These are phyloP conservation scores for Ceratocystis alfenasii DNA, from an alignment of 2,329 filamentous ascomycete species.

Conservation along the genomic window DNA sequence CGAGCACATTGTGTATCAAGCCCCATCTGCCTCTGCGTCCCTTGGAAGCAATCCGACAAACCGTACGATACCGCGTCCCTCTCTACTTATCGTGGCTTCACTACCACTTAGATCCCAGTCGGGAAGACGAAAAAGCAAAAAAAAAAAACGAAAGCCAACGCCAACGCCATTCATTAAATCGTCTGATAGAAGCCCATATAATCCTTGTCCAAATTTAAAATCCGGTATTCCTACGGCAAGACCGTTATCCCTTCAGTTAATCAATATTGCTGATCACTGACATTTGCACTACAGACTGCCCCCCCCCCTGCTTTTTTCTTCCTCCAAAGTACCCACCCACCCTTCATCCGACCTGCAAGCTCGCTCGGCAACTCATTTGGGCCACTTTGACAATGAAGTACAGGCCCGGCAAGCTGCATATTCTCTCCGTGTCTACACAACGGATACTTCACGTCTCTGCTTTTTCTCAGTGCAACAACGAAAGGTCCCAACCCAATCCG, in stretches of 20 bases:
- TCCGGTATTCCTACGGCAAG: slow-evolving; percentile 1
- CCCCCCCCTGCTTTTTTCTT: not conserved
- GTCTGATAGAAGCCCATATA: not conserved
- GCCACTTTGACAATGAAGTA: not conserved
- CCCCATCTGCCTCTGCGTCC: not conserved
- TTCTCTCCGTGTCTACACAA: not conserved
- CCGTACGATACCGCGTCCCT: no score
- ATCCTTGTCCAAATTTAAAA: not conserved
- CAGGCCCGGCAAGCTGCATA: not conserved
- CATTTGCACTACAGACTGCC: not conserved
- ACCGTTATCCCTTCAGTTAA: slow-evolving; percentile 10
- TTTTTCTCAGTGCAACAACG: not conserved
- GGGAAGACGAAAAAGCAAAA: not conserved
- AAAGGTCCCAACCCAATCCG: not conserved
- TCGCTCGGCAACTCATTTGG: not conserved
- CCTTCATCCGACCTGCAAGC: not conserved
- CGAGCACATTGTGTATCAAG: no score
- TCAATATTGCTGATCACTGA: slow-evolving; percentile 7
- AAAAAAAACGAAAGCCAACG: not conserved
- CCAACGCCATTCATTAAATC: not conserved
- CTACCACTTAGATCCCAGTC: no score
- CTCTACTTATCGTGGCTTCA: no score
- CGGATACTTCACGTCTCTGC: not conserved
- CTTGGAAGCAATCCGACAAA: no score
- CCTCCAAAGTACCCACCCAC: not conserved